Evolutionary conservation across 2,329 filamentous ascomycete species (phyloP), one percentile per base, ranked within the genome.

Genomic region (Aspergillus piperis): DNA sequence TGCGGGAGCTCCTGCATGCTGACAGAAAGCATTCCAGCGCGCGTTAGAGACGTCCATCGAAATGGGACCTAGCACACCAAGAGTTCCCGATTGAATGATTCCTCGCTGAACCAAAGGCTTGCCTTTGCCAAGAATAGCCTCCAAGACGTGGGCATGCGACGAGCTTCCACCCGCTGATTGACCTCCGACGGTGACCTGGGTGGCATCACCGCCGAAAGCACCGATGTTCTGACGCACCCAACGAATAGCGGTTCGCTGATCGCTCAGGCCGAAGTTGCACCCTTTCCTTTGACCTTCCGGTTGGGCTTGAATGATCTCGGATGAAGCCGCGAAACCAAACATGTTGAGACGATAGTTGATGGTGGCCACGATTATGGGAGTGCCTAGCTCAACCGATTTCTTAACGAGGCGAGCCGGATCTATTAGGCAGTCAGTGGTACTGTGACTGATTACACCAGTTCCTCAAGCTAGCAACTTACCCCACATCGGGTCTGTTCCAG

Each of bases 81-180:
- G 2, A 4, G 53, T 41, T 2, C 53, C 53, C 17, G 53, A 55
- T 19, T 55, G 53, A 3, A 55, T 42, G 10, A 55, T 55, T 11
- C 39, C 53, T n/a, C 42, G 53, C 53, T 55, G 53, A 8, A 41
- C 15, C 23, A 54, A 13, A n/a, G 52, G 52, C 39, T 54, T 10
- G 13, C 52, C 6, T 25, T 32, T 54, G 10, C 38, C 23, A n/a
- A 44, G 17, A 23, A 44, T 15, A 3, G 52, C 52, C 15, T 44
- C 52, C 8, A 54, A n/a, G 6, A 44, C 39, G 41, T 54, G 52
- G n/a, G 38, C 52, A 54, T 54, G 52, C 23, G 52, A 54, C 25
- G 52, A 54, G 21, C 52, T 54, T 44, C 52, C 52, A 8, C 52
- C 52, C 3, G 52, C 52, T 8, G 52, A 54, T 17, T 54, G 52